Evolutionary conservation across 164 flowering plant species (phyloP).

Genomic region (Vitis cinerea): DNA sequence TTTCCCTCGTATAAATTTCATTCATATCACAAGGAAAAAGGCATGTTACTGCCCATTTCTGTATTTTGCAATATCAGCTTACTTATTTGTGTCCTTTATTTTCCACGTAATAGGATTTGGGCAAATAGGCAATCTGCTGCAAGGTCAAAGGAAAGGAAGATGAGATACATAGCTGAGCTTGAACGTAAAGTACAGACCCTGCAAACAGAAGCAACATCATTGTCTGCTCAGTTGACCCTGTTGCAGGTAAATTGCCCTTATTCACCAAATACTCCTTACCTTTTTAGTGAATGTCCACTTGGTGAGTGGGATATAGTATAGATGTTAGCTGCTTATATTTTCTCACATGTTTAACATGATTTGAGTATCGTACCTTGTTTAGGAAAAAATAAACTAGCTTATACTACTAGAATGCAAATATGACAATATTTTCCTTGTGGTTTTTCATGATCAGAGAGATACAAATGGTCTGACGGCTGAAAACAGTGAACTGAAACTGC

Average conservation of each 20-base stretch:
- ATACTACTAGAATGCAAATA: neutral
- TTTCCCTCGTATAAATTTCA: no score
- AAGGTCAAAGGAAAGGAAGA: conserved; percentile 95
- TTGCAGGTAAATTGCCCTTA: conserved; percentile 58
- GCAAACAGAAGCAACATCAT: conserved; percentile 91
- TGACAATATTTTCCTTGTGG: neutral
- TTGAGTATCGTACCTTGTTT: no score
- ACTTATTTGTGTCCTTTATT: neutral
- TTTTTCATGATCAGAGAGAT: conserved; percentile 67
- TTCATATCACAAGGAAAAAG: no score
- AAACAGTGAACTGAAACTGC: conserved; percentile 86
- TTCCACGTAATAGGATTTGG: conserved; percentile 68
- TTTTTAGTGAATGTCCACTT: neutral
- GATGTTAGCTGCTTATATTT: neutral
- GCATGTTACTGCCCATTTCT: neutral
- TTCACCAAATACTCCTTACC: neutral
- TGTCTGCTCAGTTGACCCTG: conserved; percentile 86
- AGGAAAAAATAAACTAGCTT: no score
- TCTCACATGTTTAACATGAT: neutral
- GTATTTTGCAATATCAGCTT: neutral
- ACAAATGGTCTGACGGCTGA: conserved; percentile 83
- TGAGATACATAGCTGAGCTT: conserved; percentile 95
- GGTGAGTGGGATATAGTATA: neutral
- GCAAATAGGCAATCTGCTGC: conserved; percentile 99
- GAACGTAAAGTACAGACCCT: conserved; percentile 91